Percentiles rank a stretch among this genome's conserved stretches.
phyloP scores from a whole-genome alignment of 176 grass and related monocot species.

The Oryza punctata region DNA sequence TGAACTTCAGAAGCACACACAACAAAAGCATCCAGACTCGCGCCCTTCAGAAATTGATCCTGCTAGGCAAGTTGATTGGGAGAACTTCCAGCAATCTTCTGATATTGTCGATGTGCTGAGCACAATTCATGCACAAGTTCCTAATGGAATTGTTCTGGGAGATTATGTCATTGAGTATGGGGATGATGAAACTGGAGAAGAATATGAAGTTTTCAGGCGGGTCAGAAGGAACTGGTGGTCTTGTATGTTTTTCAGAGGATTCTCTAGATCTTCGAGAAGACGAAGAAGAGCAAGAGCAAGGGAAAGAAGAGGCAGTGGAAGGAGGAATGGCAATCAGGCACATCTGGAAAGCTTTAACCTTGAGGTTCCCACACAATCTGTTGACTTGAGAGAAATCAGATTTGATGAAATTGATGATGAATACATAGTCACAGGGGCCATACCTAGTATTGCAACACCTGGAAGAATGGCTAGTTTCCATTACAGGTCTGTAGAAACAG shows the following conservation, averaged over 20 bases:
- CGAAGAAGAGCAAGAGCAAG: conserved; percentile 57
- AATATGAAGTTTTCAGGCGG: conserved; percentile 69
- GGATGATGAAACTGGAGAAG: conserved; percentile 83
- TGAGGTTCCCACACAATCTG: conserved; percentile 62
- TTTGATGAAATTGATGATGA: conserved; percentile 91
- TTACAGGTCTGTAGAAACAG: conserved; percentile 52
- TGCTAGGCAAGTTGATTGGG: conserved; percentile 82
- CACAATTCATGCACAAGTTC: conserved; percentile 91
- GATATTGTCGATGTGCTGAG: conserved; percentile 97
- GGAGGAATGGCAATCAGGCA: conserved; percentile 57
- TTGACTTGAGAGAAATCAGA: conserved; percentile 81
- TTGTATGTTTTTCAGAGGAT: conserved; percentile 77
- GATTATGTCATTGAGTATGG: conserved; percentile 99
- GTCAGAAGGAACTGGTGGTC: conserved; percentile 85
- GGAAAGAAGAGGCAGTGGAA: conserved; percentile 54
- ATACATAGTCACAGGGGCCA: conserved; percentile 66
- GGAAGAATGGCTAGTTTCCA: conserved; percentile 64
- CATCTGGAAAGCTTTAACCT: conserved; percentile 70
- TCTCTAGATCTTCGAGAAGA: conserved; percentile 76
- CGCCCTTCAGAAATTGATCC: conserved; percentile 92
- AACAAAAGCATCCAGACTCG: conserved; percentile 87
- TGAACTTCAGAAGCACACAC: conserved; percentile 89
- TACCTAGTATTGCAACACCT: conserved; percentile 50
- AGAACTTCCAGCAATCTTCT: conserved; percentile 96
- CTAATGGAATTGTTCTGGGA: conserved; percentile 83